phyloP scores from a whole-genome alignment of 2,329 filamentous ascomycete species.

The Thermothelomyces thermophilus region DNA sequence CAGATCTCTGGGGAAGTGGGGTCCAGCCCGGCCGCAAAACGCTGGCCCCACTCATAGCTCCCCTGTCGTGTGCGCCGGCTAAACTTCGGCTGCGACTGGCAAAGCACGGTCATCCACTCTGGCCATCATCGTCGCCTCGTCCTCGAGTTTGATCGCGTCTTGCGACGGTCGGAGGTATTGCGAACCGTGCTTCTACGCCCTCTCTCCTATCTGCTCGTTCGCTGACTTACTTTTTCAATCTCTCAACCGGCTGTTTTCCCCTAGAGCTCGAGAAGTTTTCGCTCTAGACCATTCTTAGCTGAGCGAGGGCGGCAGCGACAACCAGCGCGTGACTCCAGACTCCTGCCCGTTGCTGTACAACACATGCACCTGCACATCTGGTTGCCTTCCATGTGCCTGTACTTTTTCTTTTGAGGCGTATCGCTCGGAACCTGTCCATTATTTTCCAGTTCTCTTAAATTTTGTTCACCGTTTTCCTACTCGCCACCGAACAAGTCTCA shows the following conservation, averaged over 20 bases:
- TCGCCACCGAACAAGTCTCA: background rate
- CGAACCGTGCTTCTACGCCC: background rate
- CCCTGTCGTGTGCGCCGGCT: background rate
- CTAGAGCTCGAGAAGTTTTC: background rate
- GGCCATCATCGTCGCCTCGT: background rate
- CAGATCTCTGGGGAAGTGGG: no score
- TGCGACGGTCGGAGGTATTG: background rate
- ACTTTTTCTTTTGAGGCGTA: background rate
- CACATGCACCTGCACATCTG: background rate
- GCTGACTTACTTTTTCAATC: background rate
- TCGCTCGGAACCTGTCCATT: background rate
- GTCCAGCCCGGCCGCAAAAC: background rate
- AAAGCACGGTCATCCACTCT: conserved; percentile 1
- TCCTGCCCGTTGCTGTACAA: background rate
- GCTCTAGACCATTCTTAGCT: background rate
- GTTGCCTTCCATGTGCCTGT: background rate
- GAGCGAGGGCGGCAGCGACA: background rate
- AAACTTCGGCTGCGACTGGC: conserved; percentile 1
- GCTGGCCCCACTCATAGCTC: background rate
- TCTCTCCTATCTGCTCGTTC: conserved; percentile 1
- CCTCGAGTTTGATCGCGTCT: conserved; percentile 7
- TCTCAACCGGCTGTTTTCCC: conserved; percentile 1
- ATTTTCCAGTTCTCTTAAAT: background rate
- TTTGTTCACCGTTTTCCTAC: background rate
- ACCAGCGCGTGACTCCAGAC: background rate